phyloP scores from a whole-genome alignment of 306 rosid species.

The Cicer arietinum region DNA sequence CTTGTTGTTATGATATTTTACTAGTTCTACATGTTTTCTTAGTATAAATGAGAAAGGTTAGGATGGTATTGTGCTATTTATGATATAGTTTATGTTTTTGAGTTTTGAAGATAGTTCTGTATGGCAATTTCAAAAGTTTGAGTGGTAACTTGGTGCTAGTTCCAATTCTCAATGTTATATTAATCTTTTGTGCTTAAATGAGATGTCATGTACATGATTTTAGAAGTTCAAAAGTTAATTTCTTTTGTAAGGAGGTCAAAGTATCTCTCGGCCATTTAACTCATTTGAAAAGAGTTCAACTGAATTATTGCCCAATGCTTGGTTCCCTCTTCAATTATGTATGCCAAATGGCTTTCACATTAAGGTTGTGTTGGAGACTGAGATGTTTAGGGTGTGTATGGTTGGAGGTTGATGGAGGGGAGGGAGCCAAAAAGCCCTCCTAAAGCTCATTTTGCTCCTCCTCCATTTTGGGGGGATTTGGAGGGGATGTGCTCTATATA shows the following conservation, averaged over 20 bases:
- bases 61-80: constrained; percentile 19
- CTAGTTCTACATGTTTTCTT: constrained; percentile 22
- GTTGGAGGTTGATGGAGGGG: too few species aligned
- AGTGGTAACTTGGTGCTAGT: constrained; percentile 29
- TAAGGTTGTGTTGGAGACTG: constrained; percentile 12
- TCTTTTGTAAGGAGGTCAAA: constrained; percentile 13
- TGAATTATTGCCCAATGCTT: not conserved
- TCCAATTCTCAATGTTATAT: not conserved
- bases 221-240: constrained; percentile 15
- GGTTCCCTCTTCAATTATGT: constrained; percentile 4
- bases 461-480: too few species aligned
- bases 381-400: not conserved
- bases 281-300: constrained; percentile 1
- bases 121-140: constrained; percentile 11
- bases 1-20: constrained; percentile 18
- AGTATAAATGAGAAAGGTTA: constrained; percentile 19
- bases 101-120: constrained; percentile 14
- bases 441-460: too few species aligned
- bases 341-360: constrained; percentile 1
- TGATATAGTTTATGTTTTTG: constrained; percentile 10
- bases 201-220: not conserved
- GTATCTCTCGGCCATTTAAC: constrained; percentile 15
- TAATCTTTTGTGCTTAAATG: not conserved
- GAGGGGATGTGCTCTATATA: too few species aligned
- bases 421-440: too few species aligned